Evolutionary conservation across 1,284 basidiomycete genomes (phyloP), one percentile per base, ranked within the genome.

Genomic region (Leccinum pachyderme): DNA sequence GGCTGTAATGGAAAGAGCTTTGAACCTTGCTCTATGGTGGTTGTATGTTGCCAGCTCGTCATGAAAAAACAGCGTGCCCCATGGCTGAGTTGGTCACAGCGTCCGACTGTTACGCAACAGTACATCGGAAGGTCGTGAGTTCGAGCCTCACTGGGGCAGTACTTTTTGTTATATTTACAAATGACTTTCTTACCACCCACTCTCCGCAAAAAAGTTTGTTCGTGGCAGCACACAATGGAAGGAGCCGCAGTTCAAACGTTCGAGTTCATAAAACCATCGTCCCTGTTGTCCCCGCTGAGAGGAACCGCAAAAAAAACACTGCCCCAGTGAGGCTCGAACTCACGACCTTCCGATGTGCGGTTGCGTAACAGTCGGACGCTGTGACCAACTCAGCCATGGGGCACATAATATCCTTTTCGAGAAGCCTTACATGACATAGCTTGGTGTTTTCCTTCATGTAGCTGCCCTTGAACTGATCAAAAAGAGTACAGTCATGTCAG

Each of bases 81-180:
- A 78, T 87, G 85, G 85, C 84, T 86, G 77, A 86, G 85, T 84
- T 86, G 85, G 84, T 86, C 80, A 86, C 78, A 85, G 85, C 85
- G 84, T 86, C 82, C 84, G 85, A 87, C 84, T 86, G 84, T 86
- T 86, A 83, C 28, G 28, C 28, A 29, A 29, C 5, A 1, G 28
- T 29, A 9, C 2, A 83, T 85, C 83, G 83, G 82, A 84, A 84
- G 82, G 82, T 84, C 82, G 78, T 77, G 83, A 84, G 83, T 84
- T 85, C 83, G 81, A 85, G 75, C 81, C 82, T 85, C 83, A 77
- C 76, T 75, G 82, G 82, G 81, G 82, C 82, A 85, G 35, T 37
- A 1, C 4, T 44, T 25, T 39, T 39, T 39, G 37, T 39, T 18
- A 6, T 12, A 18, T 22, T 18, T 31, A 18, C 18, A 18, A 18